These are phyloP conservation scores for Pilatotrama ljubarskyi DNA, from an alignment of 768 basidiomycete genomes.

Conservation along the genomic window DNA sequence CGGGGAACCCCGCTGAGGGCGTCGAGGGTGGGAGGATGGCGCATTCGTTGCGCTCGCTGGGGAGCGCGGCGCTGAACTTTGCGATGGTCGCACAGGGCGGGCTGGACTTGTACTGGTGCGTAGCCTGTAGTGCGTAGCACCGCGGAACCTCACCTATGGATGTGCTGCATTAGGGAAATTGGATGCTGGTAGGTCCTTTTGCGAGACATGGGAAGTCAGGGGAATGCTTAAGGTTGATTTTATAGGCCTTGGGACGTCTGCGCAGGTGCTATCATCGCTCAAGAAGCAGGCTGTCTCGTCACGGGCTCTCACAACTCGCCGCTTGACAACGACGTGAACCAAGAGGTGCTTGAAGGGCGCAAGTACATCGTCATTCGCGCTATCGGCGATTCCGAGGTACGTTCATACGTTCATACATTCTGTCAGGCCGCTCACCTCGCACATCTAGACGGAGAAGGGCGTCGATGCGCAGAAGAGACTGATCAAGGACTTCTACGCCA, in stretches of 20 bases:
- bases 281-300: conserved; percentile 83
- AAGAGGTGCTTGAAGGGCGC: conserved; percentile 71
- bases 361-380: conserved; percentile 80
- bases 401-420: too few species aligned
- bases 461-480: conserved; percentile 75
- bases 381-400: conserved; percentile 58
- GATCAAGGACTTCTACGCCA: conserved; percentile 84
- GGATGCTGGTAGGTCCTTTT: conserved; percentile 61
- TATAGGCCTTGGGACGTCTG: conserved; percentile 84
- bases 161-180: conserved; percentile 76
- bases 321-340: conserved; percentile 53
- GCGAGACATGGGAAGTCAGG: neutral
- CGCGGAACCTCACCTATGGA: too few species aligned
- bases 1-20: conserved; percentile 63
- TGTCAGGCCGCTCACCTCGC: too few species aligned
- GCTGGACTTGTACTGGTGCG: conserved; percentile 84
- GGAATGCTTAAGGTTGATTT: neutral
- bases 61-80: conserved; percentile 83
- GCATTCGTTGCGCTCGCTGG: conserved; percentile 80
- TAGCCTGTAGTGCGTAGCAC: too few species aligned
- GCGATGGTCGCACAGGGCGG: conserved; percentile 86
- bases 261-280: conserved; percentile 86
- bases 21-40: conserved; percentile 79
- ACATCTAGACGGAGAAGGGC: conserved; percentile 64
- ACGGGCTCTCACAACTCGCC: conserved; percentile 60